Evolutionary conservation across 202 grass and related monocot genomes (phyloP).

Genomic region (Setaria viridis): DNA sequence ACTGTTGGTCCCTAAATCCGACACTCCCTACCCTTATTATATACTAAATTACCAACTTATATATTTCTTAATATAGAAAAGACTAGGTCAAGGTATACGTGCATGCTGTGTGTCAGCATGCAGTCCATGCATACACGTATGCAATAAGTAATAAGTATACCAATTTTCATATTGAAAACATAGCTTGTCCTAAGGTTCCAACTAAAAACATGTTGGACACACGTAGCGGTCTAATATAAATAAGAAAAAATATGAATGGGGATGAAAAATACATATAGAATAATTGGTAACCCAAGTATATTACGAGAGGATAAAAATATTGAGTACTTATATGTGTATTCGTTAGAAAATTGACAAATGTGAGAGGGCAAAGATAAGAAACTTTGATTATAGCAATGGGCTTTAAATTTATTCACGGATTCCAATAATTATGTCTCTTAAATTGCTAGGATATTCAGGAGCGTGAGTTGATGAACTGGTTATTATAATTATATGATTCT

Average conservation of each 20-base stretch:
- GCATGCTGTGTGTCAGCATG: not conserved
- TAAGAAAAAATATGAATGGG: not conserved
- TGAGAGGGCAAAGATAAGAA: not conserved
- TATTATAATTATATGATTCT: not conserved
- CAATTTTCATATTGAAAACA: not conserved
- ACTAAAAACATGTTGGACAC: not conserved
- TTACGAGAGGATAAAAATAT: not conserved
- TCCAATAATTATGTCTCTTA: no score
- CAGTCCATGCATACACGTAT: not conserved
- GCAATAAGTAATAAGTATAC: not conserved
- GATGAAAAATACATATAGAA: not conserved
- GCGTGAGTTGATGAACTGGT: not conserved
- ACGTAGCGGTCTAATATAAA: no score
- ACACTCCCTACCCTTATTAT: not conserved
- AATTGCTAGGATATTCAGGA: not conserved
- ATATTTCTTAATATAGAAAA: not conserved
- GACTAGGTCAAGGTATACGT: not conserved
- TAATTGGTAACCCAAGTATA: not conserved
- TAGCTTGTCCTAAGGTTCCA: not conserved
- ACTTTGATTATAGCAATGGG: not conserved
- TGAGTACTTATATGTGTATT: no score
- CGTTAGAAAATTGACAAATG: not conserved
- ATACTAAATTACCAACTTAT: not conserved
- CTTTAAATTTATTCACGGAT: no score
- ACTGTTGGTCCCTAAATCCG: no score